These are phyloP conservation scores for Castanopsis chinensis DNA, from an alignment of 306 rosid species.

Conservation along the genomic window DNA sequence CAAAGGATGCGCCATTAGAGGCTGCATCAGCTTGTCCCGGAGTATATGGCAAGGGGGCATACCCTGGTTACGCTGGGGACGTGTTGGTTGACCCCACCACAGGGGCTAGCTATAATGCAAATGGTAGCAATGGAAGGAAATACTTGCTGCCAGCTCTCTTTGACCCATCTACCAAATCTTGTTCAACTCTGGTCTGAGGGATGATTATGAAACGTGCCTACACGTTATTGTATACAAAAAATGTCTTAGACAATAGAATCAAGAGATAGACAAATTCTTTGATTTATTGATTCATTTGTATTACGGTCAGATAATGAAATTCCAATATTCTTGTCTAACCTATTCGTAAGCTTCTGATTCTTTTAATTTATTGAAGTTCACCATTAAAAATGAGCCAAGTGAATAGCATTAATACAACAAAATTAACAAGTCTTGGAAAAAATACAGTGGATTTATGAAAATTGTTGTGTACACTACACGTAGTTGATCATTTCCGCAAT, in stretches of 20 bases:
- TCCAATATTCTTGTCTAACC: not conserved
- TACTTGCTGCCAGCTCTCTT: conserved; percentile 56
- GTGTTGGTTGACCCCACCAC: conserved; percentile 40
- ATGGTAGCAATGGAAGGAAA: conserved; percentile 48
- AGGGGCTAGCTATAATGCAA: conserved; percentile 58
- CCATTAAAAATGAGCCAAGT: no score
- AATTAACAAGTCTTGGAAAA: no score
- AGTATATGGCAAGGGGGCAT: conserved; percentile 56
- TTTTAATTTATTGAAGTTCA: no score
- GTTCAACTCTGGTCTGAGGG: conserved; percentile 44
- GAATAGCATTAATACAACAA: no score
- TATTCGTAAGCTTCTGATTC: not conserved
- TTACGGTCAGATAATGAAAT: not conserved
- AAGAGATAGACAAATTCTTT: conserved; percentile 11
- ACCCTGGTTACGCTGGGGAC: conserved; percentile 56
- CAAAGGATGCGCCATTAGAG: conserved; percentile 65
- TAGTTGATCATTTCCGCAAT: no score
- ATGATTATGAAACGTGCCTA: not conserved
- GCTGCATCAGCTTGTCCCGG: conserved; percentile 65
- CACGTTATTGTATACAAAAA: not conserved
- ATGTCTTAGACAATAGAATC: not conserved
- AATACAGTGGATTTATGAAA: no score
- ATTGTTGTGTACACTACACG: no score
- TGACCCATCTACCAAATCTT: conserved; percentile 50
- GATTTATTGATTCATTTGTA: conserved; percentile 8